Evolutionary conservation across 1,139 yeast species (phyloP), one percentile per base, ranked within the genome.

Genomic region (Hyphopichia wangnamkhiaoensis): DNA sequence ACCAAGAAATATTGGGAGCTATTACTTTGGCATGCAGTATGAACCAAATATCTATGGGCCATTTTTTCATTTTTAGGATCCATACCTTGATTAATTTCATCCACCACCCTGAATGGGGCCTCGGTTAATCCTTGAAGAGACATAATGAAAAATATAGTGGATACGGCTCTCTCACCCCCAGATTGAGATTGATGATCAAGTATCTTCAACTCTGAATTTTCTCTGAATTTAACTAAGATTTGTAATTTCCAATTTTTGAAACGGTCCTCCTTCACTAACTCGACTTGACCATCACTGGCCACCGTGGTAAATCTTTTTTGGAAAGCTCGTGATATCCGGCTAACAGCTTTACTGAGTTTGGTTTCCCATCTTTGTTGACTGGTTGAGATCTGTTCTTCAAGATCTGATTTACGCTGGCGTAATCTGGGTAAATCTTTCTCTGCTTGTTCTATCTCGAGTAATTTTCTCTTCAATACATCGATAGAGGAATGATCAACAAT

Each of bases 21-120:
- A 33, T 63, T 61, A 15, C 73, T 76, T 21, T 72, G 70, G 55
- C 96, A 87, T 0, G 98, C 94, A 34, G 86, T 82, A 41, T 84
- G 82, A 3, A 93, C 97, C 75, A 94, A 83, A 48, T 88, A 79
- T 47, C 80, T 78, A 56, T 93, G 97, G 2, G 95, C 94, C 65
- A 80, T 75, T 47, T 94, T 79, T 61, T 94, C 98, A 56, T 93
- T 93, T 44, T 79, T 79, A 7, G 95, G 89, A 63, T 94, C 99
- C 98, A 94, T 91, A 48, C 98, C 99, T 65, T 94, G 99, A 60
- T 94, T 94, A 48, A 94, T 94, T 67, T 94, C 99, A 62, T 94
- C 99, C 5, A 94, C 97, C 2, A 93, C 93, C 53, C 98, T 72
- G 56, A 94, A 89, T 8, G 98, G 98, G 0, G 97, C 90, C 31